Evolutionary conservation across 306 rosid genomes (phyloP).

Genomic region (Cucurbita ficifolia): DNA sequence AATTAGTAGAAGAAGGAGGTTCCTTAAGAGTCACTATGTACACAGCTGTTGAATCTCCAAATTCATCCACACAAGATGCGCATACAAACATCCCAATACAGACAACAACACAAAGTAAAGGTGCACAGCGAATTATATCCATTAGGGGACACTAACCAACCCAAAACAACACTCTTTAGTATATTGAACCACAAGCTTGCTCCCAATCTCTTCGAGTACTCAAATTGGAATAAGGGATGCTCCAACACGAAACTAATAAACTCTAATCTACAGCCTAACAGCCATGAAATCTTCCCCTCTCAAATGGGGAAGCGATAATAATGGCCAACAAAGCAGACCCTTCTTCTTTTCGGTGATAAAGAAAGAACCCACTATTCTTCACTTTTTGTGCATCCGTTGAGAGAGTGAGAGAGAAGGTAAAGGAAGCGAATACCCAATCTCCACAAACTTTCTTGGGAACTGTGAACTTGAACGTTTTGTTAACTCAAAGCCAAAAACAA

Average conservation of each 20-base stretch:
- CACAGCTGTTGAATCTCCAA: constrained; percentile 38
- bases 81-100: constrained; percentile 29
- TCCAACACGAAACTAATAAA: constrained; percentile 9
- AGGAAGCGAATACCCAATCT: not conserved
- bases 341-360: constrained; percentile 28
- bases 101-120: constrained; percentile 25
- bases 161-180: not conserved
- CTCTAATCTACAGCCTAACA: constrained; percentile 10
- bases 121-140: constrained; percentile 29
- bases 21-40: constrained; percentile 71
- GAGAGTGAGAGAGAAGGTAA: constrained; percentile 3
- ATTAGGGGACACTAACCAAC: constrained; percentile 20
- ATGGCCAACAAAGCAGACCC: constrained; percentile 23
- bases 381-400: constrained; percentile 7
- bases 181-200: not conserved
- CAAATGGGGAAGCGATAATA: constrained; percentile 13
- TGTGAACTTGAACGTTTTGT: constrained; percentile 52
- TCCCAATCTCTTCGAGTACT: not conserved
- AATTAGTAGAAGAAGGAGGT: constrained; percentile 40
- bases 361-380: constrained; percentile 15
- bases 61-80: constrained; percentile 36
- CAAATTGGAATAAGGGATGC: not conserved
- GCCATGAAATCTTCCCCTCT: constrained; percentile 10
- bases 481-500: constrained; percentile 5
- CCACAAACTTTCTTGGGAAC: constrained; percentile 29